Evolutionary conservation across 1,139 yeast genomes (phyloP).

Genomic region (Lodderomyces margitis): DNA sequence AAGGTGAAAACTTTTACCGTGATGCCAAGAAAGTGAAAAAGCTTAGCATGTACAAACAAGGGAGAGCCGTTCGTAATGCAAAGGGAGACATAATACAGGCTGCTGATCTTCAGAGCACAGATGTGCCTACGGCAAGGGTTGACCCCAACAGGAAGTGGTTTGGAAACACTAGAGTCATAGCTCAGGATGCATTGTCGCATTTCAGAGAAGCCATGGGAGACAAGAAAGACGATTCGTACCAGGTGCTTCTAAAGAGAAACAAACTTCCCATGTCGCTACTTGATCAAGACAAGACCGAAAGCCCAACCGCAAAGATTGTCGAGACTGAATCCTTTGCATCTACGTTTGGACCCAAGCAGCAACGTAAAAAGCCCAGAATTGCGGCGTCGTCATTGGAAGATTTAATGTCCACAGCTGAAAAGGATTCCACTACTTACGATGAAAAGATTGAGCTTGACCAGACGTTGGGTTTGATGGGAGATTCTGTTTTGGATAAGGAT

Average conservation of each 20-base stretch:
- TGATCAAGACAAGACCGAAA: constrained; percentile 70
- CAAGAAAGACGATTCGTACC: constrained; percentile 81
- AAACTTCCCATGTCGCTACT: constrained; percentile 93
- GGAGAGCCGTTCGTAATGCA: constrained; percentile 83
- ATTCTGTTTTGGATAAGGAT: constrained; percentile 62
- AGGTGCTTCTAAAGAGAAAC: constrained; percentile 82
- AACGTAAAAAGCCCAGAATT: constrained; percentile 82
- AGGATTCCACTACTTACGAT: constrained; percentile 59
- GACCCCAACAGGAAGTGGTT: constrained; percentile 98
- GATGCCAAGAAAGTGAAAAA: constrained; percentile 92
- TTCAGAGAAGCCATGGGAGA: constrained; percentile 94
- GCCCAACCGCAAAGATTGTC: constrained; percentile 76
- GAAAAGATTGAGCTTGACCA: constrained; percentile 75
- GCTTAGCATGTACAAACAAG: constrained; percentile 89
- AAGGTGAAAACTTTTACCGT: constrained; percentile 94
- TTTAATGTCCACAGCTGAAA: constrained; percentile 59
- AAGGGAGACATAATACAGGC: constrained; percentile 85
- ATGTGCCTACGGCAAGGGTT: constrained; percentile 87
- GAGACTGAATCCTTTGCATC: constrained; percentile 83
- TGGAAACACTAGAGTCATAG: constrained; percentile 94
- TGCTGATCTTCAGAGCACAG: constrained; percentile 85
- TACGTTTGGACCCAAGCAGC: constrained; percentile 94
- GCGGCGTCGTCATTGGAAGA: constrained; percentile 81
- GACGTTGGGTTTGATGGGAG: constrained; percentile 80
- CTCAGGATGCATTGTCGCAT: constrained; percentile 93